Percentiles rank a stretch among this genome's conserved stretches.
phyloP scores from a whole-genome alignment of 2,329 filamentous ascomycete species.

The Penicillium digitatum region DNA sequence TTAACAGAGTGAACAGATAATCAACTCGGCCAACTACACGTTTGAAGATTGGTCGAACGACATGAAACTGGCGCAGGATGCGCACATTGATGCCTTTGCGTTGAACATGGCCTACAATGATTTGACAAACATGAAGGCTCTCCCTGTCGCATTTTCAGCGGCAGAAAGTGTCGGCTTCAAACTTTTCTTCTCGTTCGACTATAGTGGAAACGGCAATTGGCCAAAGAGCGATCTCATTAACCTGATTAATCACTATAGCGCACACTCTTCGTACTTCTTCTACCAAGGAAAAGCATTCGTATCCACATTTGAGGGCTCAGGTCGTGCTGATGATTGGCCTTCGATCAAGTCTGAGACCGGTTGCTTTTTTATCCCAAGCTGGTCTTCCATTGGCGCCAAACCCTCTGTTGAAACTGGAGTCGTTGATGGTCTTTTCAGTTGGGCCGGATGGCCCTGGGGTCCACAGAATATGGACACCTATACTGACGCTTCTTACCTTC shows the following conservation, averaged over 20 bases:
- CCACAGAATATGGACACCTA: not conserved
- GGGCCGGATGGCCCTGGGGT: not conserved
- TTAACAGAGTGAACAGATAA: slow-evolving; percentile 8
- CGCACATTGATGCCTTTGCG: slow-evolving; percentile 40
- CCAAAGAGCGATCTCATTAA: slow-evolving; percentile 20
- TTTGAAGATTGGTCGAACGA: slow-evolving; percentile 28
- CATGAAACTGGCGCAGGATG: slow-evolving; percentile 34
- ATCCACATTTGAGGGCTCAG: slow-evolving; percentile 46
- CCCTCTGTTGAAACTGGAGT: not conserved
- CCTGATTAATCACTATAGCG: slow-evolving; percentile 26
- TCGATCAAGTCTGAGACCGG: slow-evolving; percentile 33
- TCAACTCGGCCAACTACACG: slow-evolving; percentile 22
- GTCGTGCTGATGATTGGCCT: slow-evolving; percentile 43
- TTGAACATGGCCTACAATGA: slow-evolving; percentile 27
- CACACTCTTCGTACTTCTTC: slow-evolving; percentile 23
- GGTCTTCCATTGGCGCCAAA: slow-evolving; percentile 25
- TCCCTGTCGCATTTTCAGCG: not conserved
- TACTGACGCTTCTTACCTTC: not conserved
- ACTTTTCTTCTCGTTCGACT: slow-evolving; percentile 41
- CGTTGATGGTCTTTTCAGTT: not conserved
- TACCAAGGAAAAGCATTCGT: slow-evolving; percentile 34
- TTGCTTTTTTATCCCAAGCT: slow-evolving; percentile 48
- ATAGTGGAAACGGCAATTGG: slow-evolving; percentile 34
- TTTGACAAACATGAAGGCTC: not conserved
- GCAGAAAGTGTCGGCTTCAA: slow-evolving; percentile 22